Percentiles rank a stretch among this genome's conserved stretches.
These are phyloP conservation scores for Neurospora cerealis DNA, from an alignment of 495 filamentous ascomycete genomes.

Conservation along the genomic window DNA sequence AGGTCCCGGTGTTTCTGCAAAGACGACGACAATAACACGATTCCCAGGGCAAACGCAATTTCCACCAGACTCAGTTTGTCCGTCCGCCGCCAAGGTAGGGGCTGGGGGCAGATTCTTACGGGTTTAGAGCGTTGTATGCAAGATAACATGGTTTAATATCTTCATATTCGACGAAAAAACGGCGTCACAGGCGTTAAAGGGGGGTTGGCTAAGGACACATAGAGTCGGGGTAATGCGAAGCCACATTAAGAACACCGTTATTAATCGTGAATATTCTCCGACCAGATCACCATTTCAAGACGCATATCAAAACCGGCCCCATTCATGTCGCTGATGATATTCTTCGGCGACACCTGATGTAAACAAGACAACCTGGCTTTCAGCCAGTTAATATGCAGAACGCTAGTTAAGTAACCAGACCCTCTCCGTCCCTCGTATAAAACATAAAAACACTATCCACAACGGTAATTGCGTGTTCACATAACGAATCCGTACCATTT, in stretches of 20 bases:
- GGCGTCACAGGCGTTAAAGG: not conserved
- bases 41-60: not conserved
- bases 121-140: not conserved
- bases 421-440: not conserved
- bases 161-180: not conserved
- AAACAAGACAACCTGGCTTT: not conserved
- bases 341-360: not conserved
- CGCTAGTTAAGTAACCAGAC: conserved; percentile 4
- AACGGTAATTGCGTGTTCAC: not conserved
- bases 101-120: too few species aligned
- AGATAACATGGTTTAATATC: not conserved
- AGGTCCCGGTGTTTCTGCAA: not conserved
- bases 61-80: not conserved
- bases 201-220: too few species aligned
- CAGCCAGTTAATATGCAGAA: not conserved
- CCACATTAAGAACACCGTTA: too few species aligned
- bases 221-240: too few species aligned
- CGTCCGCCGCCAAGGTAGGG: not conserved
- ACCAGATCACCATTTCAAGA: not conserved
- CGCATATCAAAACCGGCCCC: not conserved
- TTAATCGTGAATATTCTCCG: too few species aligned
- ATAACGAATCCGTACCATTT: not conserved
- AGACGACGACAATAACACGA: not conserved
- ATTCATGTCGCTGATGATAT: not conserved
- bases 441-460: not conserved